A percentile compares a stretch with the other conserved stretches of the same genome.
Conservation (phyloP, 441 rosid genomes). For the Lepidium campestre region DNA sequence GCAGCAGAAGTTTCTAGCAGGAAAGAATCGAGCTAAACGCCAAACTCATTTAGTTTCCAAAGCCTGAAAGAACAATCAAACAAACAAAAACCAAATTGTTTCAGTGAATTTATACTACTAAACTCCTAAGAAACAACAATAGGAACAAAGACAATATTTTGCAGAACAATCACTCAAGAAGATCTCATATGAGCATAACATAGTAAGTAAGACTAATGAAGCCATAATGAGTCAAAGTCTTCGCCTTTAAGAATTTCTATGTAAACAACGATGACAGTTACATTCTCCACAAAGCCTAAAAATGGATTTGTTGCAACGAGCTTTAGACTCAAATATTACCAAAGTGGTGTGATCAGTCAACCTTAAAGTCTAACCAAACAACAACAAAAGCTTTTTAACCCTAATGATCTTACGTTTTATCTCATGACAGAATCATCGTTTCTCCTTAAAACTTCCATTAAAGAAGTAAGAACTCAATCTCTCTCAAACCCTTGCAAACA, state of each 20-base stretch:
- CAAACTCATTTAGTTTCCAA: constrained; percentile 19
- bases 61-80: constrained; percentile 26
- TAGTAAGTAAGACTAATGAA: no score
- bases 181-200: neutral
- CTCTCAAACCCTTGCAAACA: neutral
- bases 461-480: neutral
- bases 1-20: constrained; percentile 6
- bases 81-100: neutral
- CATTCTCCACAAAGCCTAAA: neutral
- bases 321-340: neutral
- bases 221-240: neutral
- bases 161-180: neutral
- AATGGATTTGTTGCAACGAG: neutral
- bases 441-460: neutral
- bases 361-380: neutral
- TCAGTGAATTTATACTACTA: neutral
- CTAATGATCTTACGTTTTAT: neutral
- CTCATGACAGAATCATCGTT: neutral
- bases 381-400: neutral
- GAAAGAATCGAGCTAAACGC: constrained; percentile 3
- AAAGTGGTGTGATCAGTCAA: neutral
- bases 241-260: neutral
- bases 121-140: neutral
- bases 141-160: neutral
- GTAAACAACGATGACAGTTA: neutral